Base-by-base conservation (phyloP, 2,329 filamentous ascomycete genomes). In the Elsinoe perseae region DNA sequence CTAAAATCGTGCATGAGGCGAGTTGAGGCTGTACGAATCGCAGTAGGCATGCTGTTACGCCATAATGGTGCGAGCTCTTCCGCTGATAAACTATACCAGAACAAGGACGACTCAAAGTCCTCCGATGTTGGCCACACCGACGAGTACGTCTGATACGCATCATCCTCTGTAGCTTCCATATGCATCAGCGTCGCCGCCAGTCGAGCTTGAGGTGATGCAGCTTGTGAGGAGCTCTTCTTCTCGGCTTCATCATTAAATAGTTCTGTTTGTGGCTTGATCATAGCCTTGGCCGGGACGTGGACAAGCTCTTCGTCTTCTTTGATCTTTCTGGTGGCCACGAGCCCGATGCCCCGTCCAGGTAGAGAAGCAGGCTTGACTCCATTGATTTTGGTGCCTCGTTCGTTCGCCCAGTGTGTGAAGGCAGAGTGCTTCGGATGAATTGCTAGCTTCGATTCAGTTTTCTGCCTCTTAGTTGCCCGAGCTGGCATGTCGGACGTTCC, bases 321-420 rank as follows among this genome's bases (percentile, higher is more conserved):
- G 59, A 93, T 77, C 12, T 78, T 72, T 25, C 79, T 77, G 10
- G 81, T 84, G 4, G 89, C 85, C 52, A 91, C 77, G 57, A 95
- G 83, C 46, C 91, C 90, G 54, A 93, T 79, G 25, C 90, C 90
- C 56, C 86, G 79, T 1, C 84, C 86, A 4, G 84, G 80, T 14
- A 95, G 83, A 36, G 75, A 75, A 38, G 82, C 78, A 4, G 89
- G 84, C 2, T 75, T 74, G 48, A 95, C 81, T 25, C 83, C 84
- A 63, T 85, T 77, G 61, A 89, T 79, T 32, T 77, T 70, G 25
- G 95, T 79, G 12, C 86, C 87, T 57, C 82, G 77, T 23, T 28
- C 9, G 42, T 75, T 68, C 1, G 86, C 85, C 87, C 89, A 95
- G 58, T 77, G 65, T 2, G 85, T 75, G 58, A 95, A 86, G 7